These are phyloP conservation scores for Aspergillus bombycis DNA, from an alignment of 2,329 filamentous ascomycete species.

Conservation along the genomic window DNA sequence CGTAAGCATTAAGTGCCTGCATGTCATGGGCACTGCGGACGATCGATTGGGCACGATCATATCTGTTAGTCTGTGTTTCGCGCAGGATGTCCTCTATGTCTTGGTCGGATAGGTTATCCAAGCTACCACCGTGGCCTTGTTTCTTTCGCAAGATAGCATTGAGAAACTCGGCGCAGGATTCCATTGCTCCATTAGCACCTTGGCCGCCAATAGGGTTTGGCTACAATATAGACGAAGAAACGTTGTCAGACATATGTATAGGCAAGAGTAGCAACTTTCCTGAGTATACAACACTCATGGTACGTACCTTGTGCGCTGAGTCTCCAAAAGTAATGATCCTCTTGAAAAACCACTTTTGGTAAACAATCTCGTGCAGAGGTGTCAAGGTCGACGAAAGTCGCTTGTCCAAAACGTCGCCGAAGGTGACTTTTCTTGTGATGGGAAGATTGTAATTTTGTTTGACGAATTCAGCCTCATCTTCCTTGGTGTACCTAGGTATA, in stretches of 20 bases:
- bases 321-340: constrained; percentile 3
- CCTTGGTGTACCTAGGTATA: background rate
- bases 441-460: background rate
- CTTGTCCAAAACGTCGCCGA: constrained; percentile 1
- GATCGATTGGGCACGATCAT: background rate
- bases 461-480: background rate
- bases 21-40: background rate
- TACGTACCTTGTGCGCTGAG: constrained; percentile 4
- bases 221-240: background rate
- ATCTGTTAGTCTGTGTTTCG: background rate
- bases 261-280: no score
- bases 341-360: constrained; percentile 4
- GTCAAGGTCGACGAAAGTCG: background rate
- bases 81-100: background rate
- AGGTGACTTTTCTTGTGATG: background rate
- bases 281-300: no score
- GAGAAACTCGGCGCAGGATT: constrained; percentile 4
- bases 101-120: background rate
- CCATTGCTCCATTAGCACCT: constrained; percentile 3
- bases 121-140: background rate
- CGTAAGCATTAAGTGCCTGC: background rate
- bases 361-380: constrained; percentile 1
- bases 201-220: background rate
- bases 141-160: constrained; percentile 1
- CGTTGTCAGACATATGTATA: background rate